A percentile compares a stretch with the other conserved stretches of the same genome.
phyloP scores from a whole-genome alignment of 2,329 filamentous ascomycete species.

The Rachicladosporium sp. region DNA sequence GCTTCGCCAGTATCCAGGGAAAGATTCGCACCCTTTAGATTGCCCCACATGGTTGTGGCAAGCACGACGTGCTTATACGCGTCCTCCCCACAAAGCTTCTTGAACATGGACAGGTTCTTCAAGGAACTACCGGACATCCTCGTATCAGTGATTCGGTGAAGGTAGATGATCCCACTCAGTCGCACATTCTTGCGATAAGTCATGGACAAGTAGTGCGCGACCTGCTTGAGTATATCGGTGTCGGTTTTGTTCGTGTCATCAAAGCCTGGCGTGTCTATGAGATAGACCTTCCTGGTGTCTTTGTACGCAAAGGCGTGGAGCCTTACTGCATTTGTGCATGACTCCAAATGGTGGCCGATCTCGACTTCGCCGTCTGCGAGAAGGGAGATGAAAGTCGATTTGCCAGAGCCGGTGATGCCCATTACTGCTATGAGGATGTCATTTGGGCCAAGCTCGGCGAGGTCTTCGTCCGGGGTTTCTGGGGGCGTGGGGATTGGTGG shows the following conservation, averaged over 20 bases:
- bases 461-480: neutral
- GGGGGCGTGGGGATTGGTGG: too few species aligned
- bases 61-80: constrained; percentile 30
- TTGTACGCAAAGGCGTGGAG: constrained; percentile 1
- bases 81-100: constrained; percentile 31
- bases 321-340: constrained; percentile 9
- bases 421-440: constrained; percentile 25
- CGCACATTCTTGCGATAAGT: constrained; percentile 22
- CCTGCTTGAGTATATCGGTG: constrained; percentile 31
- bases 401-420: constrained; percentile 31
- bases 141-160: constrained; percentile 34
- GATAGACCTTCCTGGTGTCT: neutral
- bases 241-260: constrained; percentile 33
- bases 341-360: constrained; percentile 20
- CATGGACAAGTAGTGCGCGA: constrained; percentile 27
- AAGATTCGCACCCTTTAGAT: constrained; percentile 4
- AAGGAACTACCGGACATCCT: constrained; percentile 28
- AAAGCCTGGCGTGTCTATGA: constrained; percentile 24
- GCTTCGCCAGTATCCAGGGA: constrained; percentile 12
- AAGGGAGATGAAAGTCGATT: constrained; percentile 25
- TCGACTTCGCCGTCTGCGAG: constrained; percentile 9
- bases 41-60: constrained; percentile 32
- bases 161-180: constrained; percentile 34
- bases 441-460: constrained; percentile 1
- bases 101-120: constrained; percentile 34